Conservation (phyloP, 768 basidiomycete genomes). For the Dioszegia crocea region DNA sequence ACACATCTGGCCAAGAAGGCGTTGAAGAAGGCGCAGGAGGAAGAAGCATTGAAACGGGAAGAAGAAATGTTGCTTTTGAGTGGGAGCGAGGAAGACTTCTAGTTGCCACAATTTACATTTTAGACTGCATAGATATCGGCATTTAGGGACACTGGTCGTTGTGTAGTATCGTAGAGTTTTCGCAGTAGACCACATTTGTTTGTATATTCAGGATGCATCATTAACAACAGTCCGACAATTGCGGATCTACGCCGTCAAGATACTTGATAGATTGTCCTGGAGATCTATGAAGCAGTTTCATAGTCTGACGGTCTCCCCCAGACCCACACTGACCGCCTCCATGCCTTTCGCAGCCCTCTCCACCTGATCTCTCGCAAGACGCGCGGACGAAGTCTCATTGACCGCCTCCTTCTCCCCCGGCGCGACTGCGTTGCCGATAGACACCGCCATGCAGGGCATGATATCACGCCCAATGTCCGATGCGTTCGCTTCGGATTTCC, state of each 20-base stretch:
- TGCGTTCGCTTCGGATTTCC: constrained; percentile 34
- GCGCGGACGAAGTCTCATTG: not conserved
- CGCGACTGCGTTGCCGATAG: not conserved
- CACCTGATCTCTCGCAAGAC: not conserved
- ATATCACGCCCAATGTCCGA: constrained; percentile 26
- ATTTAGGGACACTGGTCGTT: not conserved
- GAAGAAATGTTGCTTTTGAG: not conserved
- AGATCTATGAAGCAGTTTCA: not conserved
- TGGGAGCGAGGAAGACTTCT: constrained; percentile 1
- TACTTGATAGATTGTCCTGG: no score
- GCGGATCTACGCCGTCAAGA: no score
- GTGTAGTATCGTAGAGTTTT: not conserved
- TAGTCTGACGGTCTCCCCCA: not conserved
- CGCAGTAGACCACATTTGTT: not conserved
- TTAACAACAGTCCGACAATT: no score
- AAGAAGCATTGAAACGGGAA: constrained; percentile 20
- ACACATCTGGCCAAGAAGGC: constrained; percentile 36
- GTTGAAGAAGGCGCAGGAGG: constrained; percentile 30
- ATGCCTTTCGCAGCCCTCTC: not conserved
- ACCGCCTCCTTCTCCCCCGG: not conserved
- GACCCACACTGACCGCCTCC: not conserved
- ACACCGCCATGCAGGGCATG: not conserved
- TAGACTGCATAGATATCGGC: not conserved
- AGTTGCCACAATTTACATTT: not conserved
- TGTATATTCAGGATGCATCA: not conserved